These are phyloP conservation scores for Arthrobotrys megalospora DNA, from an alignment of 2,329 filamentous ascomycete genomes.

Conservation along the genomic window DNA sequence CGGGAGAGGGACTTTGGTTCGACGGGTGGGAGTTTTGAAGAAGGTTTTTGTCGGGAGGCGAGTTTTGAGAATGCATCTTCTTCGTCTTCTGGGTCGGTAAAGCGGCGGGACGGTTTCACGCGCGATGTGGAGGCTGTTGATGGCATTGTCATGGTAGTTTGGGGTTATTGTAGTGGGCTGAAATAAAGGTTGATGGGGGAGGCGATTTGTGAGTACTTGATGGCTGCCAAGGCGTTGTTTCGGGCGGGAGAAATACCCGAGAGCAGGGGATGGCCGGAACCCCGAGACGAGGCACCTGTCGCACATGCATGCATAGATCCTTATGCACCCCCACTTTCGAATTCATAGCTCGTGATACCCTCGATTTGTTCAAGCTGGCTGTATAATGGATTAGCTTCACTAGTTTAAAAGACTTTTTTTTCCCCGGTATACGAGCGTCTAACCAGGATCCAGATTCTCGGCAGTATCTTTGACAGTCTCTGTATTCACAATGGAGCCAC, in stretches of 20 bases:
- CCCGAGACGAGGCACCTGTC: constrained; percentile 21
- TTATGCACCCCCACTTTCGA: no score
- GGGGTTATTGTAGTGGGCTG: neutral
- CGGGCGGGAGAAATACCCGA: neutral
- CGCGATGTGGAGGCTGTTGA: constrained; percentile 38
- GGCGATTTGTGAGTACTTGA: neutral
- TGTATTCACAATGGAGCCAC: no score
- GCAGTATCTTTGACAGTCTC: no score
- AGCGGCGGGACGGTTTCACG: constrained; percentile 23
- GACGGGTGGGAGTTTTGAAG: constrained; percentile 30
- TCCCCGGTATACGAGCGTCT: no score
- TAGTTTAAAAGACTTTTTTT: no score
- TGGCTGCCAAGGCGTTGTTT: constrained; percentile 3
- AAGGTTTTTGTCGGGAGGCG: constrained; percentile 29
- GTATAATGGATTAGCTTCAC: no score
- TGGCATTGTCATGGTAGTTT: constrained; percentile 44
- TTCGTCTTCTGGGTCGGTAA: constrained; percentile 45
- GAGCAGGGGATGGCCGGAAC: neutral
- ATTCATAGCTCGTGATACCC: no score
- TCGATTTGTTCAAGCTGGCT: no score
- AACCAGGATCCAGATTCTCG: no score
- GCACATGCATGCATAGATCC: neutral
- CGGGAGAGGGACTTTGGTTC: constrained; percentile 32
- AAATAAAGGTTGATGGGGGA: neutral
- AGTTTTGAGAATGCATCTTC: constrained; percentile 57